A percentile compares a stretch with the other conserved stretches of the same genome.
phyloP scores from a whole-genome alignment of 208 protist genomes.

The Sergeia podlipaevii region DNA sequence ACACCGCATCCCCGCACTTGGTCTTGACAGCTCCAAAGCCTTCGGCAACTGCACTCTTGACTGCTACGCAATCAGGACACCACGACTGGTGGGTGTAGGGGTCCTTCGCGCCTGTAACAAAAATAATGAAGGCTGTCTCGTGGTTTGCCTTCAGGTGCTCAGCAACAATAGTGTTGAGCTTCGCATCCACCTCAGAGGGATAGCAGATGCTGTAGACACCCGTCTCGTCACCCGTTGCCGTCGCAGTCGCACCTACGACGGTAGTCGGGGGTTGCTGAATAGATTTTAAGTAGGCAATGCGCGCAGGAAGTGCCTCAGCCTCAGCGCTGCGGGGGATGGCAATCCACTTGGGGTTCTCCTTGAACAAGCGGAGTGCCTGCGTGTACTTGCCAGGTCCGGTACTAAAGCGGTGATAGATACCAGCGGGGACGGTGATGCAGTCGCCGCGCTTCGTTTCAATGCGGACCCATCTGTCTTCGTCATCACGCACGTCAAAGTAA shows the following conservation, averaged over 20 bases:
- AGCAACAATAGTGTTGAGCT: conserved; percentile 21
- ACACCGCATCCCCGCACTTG: conserved; percentile 36
- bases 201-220: conserved; percentile 30
- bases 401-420: conserved; percentile 91
- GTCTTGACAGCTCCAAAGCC: conserved; percentile 28
- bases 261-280: conserved; percentile 19
- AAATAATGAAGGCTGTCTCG: conserved; percentile 36
- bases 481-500: conserved; percentile 86
- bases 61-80: conserved; percentile 71
- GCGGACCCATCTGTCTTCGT: conserved; percentile 67
- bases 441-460: conserved; percentile 56
- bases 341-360: conserved; percentile 70
- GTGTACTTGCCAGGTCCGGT: conserved; percentile 38
- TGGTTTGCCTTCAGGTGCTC: background rate
- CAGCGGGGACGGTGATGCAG: conserved; percentile 58
- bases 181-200: conserved; percentile 23
- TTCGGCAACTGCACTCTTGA: conserved; percentile 36
- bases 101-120: conserved; percentile 44
- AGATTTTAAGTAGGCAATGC: conserved; percentile 35
- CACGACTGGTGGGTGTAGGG: conserved; percentile 57
- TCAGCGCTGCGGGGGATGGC: conserved; percentile 36
- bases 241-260: conserved; percentile 15
- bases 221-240: conserved; percentile 6
- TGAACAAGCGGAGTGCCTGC: conserved; percentile 78
- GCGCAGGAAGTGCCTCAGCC: conserved; percentile 27